Evolutionary conservation across 352 stramenopile species (phyloP), one percentile per base, ranked within the genome.

Genomic region (Phytophthora idaei): DNA sequence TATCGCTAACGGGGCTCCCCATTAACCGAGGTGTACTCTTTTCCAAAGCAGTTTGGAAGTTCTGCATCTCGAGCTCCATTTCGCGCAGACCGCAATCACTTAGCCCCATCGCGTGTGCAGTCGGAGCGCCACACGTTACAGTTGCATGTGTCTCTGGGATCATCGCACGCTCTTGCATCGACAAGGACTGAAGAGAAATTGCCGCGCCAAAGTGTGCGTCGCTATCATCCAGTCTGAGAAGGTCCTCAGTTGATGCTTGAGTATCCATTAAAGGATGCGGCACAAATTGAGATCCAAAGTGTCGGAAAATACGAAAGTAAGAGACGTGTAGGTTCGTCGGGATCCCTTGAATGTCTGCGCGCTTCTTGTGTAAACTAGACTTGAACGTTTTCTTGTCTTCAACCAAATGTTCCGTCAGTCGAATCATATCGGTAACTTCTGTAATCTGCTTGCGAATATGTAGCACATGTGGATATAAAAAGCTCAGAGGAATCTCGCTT

Each of bases 271-370:
- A 21, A 5, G 57, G 36, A 3, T 69, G 39, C n/a, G 57, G 37
- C 15, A 69, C 11, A 10, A 57, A 74, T 55, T 74, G 61, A 0
- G 64, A 83, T 46, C 61, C 76, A 71, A 86, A 82, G 31, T 90
- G 73, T 14, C 84, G 73, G 44, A 87, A 80, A 34, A 95, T 90
- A n/a, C 85, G 81, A 48, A 94, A 93, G 48, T 90, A 93, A 14
- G 88, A 91, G 6, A 96, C 80, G 53, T 94, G 87, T 10, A 96
- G 57, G 37, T 96, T 96, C 8, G 88, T 96, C 7, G 87, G 80
- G 34, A 96, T 91, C 10, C 72, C 87, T 51, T 93, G 85, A 31
- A 93, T 90, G 47, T 93, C 86, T 1, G 83, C 80, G 29, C 85
- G 83, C 46, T 94, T 90, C 66, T 94, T 96, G 69, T 92, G 74